Evolutionary conservation across 257 asterid genomes (phyloP).

Genomic region (Solanum boliviense): DNA sequence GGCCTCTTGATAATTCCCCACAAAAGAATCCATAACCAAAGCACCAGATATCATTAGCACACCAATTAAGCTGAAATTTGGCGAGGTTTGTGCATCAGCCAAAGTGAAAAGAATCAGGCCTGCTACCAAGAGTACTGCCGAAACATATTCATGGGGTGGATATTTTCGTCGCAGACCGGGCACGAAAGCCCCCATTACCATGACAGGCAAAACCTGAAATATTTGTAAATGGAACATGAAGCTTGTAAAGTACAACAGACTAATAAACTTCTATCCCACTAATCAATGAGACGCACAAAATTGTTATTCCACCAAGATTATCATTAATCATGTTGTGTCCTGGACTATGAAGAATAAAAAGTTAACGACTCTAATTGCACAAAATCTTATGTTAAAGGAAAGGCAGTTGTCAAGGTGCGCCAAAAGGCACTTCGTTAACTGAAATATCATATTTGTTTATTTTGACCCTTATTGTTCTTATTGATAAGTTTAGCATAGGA

Average conservation of each 20-base stretch:
- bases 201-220: conserved; percentile 79
- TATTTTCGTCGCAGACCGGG: conserved; percentile 85
- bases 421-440: background rate
- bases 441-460: background rate
- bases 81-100: conserved; percentile 88
- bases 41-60: conserved; percentile 84
- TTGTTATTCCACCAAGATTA: background rate
- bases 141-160: conserved; percentile 71
- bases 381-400: background rate
- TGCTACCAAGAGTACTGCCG: conserved; percentile 68
- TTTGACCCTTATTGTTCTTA: background rate
- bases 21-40: conserved; percentile 68
- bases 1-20: conserved; percentile 91
- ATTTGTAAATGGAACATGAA: background rate
- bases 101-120: conserved; percentile 86
- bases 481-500: background rate
- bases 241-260: background rate
- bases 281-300: background rate
- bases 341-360: background rate
- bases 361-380: background rate
- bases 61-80: conserved; percentile 73
- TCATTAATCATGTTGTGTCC: background rate
- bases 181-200: conserved; percentile 95
- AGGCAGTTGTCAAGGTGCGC: background rate
- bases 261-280: background rate